Evolutionary conservation across 2,329 filamentous ascomycete species (phyloP).

Genomic region (Botrytis galanthina): DNA sequence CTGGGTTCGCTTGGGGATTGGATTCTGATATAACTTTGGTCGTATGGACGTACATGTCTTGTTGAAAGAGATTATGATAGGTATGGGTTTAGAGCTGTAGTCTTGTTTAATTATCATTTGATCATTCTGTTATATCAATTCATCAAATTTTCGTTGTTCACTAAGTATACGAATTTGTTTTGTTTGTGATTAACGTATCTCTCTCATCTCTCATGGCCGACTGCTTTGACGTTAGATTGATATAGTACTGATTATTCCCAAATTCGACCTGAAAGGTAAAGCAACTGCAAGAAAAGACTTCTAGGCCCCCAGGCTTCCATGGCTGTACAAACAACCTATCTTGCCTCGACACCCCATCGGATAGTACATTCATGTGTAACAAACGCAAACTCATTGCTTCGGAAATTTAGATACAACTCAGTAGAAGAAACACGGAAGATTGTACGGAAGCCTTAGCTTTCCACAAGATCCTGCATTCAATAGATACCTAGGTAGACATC

Average conservation of each 20-base stretch:
- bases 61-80: background rate
- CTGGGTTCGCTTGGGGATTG: background rate
- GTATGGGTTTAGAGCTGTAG: background rate
- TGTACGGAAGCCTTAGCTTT: background rate
- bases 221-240: background rate
- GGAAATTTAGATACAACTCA: background rate
- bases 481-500: background rate
- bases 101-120: background rate
- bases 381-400: background rate
- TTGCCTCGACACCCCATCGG: background rate
- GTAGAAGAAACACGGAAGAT: background rate
- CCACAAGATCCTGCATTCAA: background rate
- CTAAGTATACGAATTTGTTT: background rate
- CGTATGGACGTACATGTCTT: background rate
- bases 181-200: too few relatives aligned
- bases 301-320: background rate
- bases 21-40: background rate
- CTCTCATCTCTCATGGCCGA: background rate
- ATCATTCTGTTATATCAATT: too few relatives aligned
- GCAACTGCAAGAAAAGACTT: background rate
- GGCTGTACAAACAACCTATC: background rate
- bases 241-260: background rate
- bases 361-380: background rate
- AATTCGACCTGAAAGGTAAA: background rate
- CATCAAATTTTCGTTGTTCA: background rate